These are phyloP conservation scores for Pseudevernia furfuracea DNA, from an alignment of 495 filamentous ascomycete species.

Conservation along the genomic window DNA sequence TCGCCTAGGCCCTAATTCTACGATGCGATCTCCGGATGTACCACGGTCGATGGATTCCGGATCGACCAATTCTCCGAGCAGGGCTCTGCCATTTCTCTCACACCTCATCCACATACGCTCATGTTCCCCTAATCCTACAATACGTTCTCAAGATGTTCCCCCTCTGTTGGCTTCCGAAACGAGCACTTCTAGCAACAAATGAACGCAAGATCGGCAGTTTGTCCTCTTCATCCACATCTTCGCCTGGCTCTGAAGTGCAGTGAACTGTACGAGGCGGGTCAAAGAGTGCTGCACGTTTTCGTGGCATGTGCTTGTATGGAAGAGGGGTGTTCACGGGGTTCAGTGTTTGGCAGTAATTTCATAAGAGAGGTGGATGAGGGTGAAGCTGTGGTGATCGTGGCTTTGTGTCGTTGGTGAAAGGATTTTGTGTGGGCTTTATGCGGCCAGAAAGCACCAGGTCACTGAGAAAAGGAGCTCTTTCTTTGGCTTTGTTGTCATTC, in stretches of 20 bases:
- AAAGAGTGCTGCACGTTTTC: not conserved
- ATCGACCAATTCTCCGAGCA: not conserved
- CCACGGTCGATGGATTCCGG: not conserved
- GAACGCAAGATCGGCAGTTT: not conserved
- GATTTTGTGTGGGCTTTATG: not conserved
- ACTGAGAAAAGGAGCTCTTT: not conserved
- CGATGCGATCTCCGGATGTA: not conserved
- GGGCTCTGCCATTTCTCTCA: not conserved
- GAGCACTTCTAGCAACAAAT: not conserved
- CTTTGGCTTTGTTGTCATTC: not conserved
- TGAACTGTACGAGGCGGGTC: not conserved
- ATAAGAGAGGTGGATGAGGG: not conserved
- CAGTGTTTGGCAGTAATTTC: not conserved
- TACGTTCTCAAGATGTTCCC: not conserved
- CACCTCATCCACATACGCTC: not conserved
- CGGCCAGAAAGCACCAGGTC: not conserved
- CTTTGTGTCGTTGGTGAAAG: not conserved
- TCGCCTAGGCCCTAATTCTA: not conserved
- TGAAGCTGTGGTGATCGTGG: not conserved
- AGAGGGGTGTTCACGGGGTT: not conserved
- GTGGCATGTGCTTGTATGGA: not conserved
- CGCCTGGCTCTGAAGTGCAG: not conserved
- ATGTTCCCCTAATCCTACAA: not conserved
- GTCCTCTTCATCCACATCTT: not conserved
- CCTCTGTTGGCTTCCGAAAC: not conserved